Evolutionary conservation across 345 rosid species (phyloP), one percentile per base, ranked within the genome.

Genomic region (Erysimum cheiranthoides): DNA sequence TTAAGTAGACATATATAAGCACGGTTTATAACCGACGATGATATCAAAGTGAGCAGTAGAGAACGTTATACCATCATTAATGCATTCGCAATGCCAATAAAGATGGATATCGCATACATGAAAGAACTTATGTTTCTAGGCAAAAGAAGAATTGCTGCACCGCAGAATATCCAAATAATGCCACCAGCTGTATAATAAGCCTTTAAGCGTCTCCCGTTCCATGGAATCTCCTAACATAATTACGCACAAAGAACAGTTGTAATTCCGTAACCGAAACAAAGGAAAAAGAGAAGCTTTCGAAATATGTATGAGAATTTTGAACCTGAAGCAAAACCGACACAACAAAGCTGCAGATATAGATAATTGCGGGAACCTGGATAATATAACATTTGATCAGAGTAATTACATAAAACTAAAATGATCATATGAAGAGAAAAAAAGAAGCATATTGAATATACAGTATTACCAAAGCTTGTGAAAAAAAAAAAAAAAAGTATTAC

Each of bases 391-490:
- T 45, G 61, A 75, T 61, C 45, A 73, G 73, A 66, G 34, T 56
- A 61, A 35, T n/a, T 6, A n/a, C 5, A 39, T 10, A 4, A 18
- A 17, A 14, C 61, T 31, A 39, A 3, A 42, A n/a, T 61, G 49
- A 21, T 52, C 53, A 12, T 16, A 69, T 17, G 77, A 57, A 74
- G 16, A 45, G 13, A 16, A 53, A 45, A 9, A 12, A 39, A 34
- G 10, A 38, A 25, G 56, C 40, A 51, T 50, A 12, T 50, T 36
- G 65, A 16, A 43, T 63, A 35, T 71, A n/a, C n/a, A n/a, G n/a
- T n/a, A 77, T 17, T 84, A 94, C 98, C 96, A 92, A 86, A 60
- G 97, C 97, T 89, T 92, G n/a, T n/a, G n/a, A n/a, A n/a, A n/a
- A n/a, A n/a, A n/a, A n/a, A n/a, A n/a, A n/a, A n/a, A n/a, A n/a